Evolutionary conservation across 2,329 filamentous ascomycete species (phyloP), one percentile per base, ranked within the genome.

Genomic region (Sporothrix variecibatus): DNA sequence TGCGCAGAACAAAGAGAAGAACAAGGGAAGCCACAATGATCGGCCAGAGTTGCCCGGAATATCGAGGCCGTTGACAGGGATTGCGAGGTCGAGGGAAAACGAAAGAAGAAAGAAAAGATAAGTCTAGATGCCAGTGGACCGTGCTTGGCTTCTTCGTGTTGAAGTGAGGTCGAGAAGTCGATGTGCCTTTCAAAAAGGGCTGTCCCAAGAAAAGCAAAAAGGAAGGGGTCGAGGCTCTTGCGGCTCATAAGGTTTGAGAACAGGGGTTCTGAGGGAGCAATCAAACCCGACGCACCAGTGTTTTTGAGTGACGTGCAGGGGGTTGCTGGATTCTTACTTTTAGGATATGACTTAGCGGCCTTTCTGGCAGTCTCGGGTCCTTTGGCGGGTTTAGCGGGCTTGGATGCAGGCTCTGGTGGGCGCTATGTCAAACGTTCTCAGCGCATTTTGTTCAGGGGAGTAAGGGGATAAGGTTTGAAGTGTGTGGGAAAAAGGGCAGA

Each of bases 241-340:
- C 38, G 43, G 70, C 56, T 64, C 58, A 34, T 11, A 8, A 40
- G 56, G 74, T 75, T 75, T 75, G 74, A 73, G 49, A 28, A 69
- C 74, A 75, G 38, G 73, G 74, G 49, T 75, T 68, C 68, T 75
- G 74, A 75, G 74, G 74, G 71, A 73, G 67, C 71, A 72, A 73
- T 75, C 71, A 75, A 75, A 75, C 74, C 43, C 20, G 72, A 40
- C 56, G 70, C 56, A 71, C 38, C 49, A 40, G 23, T 64, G 70
- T 53, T 38, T 23, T 62, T 62, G 34, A 5, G 38, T 28, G 38
- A 12, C 62, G 62, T 65, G n/a, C 43, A 68, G 43, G 43, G 43
- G 65, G 65, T 2, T 69, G 34, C 49, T 23, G 28, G 1, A 28
- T 34, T n/a, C n/a, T 11, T 11, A 17, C 58, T 38, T 34, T 62